Base-by-base conservation (phyloP, 192 early-diverging fungal genomes). In the Linnemannia hyalina region DNA sequence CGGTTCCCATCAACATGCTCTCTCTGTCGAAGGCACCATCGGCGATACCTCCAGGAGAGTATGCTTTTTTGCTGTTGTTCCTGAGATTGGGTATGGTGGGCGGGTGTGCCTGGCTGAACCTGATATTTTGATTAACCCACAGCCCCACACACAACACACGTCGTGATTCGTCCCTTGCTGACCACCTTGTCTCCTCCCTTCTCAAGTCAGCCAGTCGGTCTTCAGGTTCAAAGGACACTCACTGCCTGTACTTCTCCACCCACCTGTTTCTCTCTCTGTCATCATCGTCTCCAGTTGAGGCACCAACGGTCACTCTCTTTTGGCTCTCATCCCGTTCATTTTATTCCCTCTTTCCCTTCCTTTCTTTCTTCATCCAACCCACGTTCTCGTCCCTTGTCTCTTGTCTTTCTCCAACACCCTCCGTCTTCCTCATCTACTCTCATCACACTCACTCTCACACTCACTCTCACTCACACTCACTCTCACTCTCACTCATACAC, bases 201-300 rank as follows among this genome's bases (percentile, higher is more conserved):
- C 16, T 18, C 16, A 18, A 52, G 15, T 52, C 49, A 52, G 9
- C 44, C 44, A 46, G 44, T 46, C 44, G 15, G 13, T 5, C 49
- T 52, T 52, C 49, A 52, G 3, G 18, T 52, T 52, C 49, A 52
- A 20, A 52, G 49, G 49, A 52, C 18, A 52, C 49, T 52, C 18
- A 52, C 49, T 52, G 49, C 49, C 0, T 52, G 49, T 20, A 18
- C 49, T 52, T 35, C 60, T 65, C 60, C 8, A 9, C 23, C n/a
- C 57, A 26, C 57, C 23, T 60, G 23, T 60, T 29, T n/a, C 57
- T 55, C 54, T 57, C 23, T 5, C 18, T 52, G 11, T 18, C 54
- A 55, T 72, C 73, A 74, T 74, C 73, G 52, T 75, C 55, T 52
- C 49, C 15, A 52, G 49, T 22, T 52, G 49, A 52, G 5, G 49